These are phyloP conservation scores for Rutstroemia sp. DNA, from an alignment of 2,329 filamentous ascomycete species.

Conservation along the genomic window DNA sequence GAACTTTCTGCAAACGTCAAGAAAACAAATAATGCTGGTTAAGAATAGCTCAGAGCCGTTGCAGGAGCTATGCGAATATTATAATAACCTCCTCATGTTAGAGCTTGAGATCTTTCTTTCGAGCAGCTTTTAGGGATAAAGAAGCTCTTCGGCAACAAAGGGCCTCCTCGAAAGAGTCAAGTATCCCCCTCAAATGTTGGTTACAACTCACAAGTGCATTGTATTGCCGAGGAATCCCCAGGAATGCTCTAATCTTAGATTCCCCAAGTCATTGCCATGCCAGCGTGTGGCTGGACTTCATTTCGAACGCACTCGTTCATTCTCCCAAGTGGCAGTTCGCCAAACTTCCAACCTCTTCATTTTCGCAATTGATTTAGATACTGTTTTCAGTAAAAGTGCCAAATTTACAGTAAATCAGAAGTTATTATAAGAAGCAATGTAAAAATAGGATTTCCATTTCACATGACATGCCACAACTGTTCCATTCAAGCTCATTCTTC, in stretches of 20 bases:
- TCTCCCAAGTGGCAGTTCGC: neutral
- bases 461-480: neutral
- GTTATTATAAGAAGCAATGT: neutral
- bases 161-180: neutral
- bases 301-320: neutral
- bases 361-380: neutral
- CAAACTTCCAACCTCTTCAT: neutral
- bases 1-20: slow-evolving; percentile 4
- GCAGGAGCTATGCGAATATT: neutral
- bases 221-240: neutral
- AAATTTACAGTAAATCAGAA: no score
- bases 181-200: neutral
- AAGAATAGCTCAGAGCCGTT: neutral
- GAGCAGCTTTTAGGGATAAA: neutral
- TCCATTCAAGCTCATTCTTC: no score
- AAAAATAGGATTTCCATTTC: neutral
- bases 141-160: neutral
- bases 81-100: neutral
- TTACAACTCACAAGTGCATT: neutral
- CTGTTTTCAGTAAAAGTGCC: no score
- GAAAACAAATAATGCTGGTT: neutral
- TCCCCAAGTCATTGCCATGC: neutral
- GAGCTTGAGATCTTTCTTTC: neutral
- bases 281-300: no score
- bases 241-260: neutral